Percentiles rank a stretch among this genome's conserved stretches.
Conservation (phyloP, 768 basidiomycete genomes). For the Chlorophyllum brunneum region DNA sequence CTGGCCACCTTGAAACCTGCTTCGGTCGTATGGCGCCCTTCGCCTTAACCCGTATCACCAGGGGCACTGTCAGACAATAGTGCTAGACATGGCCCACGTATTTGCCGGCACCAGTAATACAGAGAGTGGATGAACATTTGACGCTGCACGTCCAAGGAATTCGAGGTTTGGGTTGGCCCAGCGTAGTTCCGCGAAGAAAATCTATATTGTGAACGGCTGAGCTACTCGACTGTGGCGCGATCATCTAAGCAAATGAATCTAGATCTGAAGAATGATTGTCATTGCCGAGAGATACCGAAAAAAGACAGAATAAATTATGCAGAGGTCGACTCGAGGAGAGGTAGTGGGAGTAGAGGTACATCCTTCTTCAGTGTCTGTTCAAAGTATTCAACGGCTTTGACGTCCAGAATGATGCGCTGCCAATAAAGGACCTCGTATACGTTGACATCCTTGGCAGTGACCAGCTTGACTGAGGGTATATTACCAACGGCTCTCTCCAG, state of each 20-base stretch:
- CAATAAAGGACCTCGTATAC: constrained; percentile 86
- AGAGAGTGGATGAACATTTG: too few species aligned
- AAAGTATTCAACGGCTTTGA: constrained; percentile 76
- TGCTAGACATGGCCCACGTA: too few species aligned
- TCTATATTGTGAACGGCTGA: too few species aligned
- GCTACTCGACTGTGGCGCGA: too few species aligned
- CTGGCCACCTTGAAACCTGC: too few species aligned
- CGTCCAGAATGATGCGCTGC: constrained; percentile 77
- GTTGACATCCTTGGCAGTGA: constrained; percentile 59
- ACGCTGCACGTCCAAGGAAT: too few species aligned
- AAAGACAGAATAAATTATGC: constrained; percentile 6
- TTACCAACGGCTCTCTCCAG: constrained; percentile 66
- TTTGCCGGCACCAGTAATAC: too few species aligned
- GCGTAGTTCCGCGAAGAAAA: too few species aligned
- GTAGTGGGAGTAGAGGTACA: constrained; percentile 26
- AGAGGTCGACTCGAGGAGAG: constrained; percentile 11
- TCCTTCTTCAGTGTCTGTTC: constrained; percentile 59
- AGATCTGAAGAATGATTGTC: neutral
- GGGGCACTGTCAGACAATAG: too few species aligned
- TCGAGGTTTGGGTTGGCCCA: too few species aligned
- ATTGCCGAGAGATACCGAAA: neutral
- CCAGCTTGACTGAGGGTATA: constrained; percentile 63
- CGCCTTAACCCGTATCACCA: too few species aligned
- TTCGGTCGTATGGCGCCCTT: too few species aligned
- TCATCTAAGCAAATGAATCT: neutral